These are phyloP conservation scores for Boletus rubroflammeus DNA, from an alignment of 768 basidiomycete species.

Conservation along the genomic window DNA sequence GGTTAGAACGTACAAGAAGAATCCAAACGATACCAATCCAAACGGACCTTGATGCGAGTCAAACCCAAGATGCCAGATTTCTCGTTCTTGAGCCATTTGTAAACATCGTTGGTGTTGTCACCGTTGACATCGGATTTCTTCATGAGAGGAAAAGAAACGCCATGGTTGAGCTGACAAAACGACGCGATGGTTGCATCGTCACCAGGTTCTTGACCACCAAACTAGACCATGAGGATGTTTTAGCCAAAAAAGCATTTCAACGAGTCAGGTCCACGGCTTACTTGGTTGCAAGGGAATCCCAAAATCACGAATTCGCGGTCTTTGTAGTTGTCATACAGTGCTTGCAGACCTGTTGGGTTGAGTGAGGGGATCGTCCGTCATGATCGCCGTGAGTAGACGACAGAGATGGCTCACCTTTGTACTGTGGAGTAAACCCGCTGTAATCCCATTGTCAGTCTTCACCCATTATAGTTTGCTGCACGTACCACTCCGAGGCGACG, in stretches of 20 bases:
- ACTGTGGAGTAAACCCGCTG: constrained; percentile 84
- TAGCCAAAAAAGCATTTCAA: background rate
- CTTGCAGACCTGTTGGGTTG: constrained; percentile 59
- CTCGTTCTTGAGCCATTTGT: constrained; percentile 78
- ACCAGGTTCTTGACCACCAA: constrained; percentile 84
- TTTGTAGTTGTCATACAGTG: constrained; percentile 77
- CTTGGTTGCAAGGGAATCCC: constrained; percentile 92
- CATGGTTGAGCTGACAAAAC: constrained; percentile 80
- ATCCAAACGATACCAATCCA: background rate
- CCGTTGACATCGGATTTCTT: constrained; percentile 95
- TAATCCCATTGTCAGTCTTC: background rate
- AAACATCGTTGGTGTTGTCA: constrained; percentile 76
- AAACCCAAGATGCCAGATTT: constrained; percentile 72
- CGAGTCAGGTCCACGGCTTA: constrained; percentile 23
- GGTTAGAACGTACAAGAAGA: background rate
- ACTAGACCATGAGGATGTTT: constrained; percentile 40
- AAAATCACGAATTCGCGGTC: constrained; percentile 72
- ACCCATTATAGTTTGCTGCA: background rate
- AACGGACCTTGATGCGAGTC: constrained; percentile 65
- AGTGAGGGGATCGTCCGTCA: background rate
- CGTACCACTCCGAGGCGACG: constrained; percentile 66
- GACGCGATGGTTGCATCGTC: constrained; percentile 68
- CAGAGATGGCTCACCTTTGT: constrained; percentile 46
- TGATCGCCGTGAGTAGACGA: background rate
- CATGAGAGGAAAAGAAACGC: constrained; percentile 88